A percentile compares a stretch with the other conserved stretches of the same genome.
Conservation (phyloP, 441 rosid species). For the Breynia disticha region DNA sequence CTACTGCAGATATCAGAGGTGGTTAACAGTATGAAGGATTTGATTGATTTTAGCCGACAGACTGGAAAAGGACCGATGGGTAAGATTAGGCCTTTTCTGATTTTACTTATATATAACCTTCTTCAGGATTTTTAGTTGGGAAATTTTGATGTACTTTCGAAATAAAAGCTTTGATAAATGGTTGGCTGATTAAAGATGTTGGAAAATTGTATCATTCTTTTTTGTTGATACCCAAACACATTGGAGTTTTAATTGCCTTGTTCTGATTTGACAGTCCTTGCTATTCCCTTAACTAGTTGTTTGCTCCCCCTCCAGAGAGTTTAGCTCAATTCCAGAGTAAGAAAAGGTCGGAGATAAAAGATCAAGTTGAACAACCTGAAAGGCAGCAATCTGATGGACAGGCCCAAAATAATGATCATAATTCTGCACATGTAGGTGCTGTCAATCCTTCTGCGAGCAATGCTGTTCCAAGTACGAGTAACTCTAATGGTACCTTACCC, state of each 20-base stretch:
- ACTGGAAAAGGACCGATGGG: conserved; percentile 96
- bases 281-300: no score
- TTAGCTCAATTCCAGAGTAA: conserved; percentile 89
- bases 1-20: conserved; percentile 94
- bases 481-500: conserved; percentile 13
- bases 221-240: no score
- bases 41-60: conserved; percentile 91
- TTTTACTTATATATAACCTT: no score
- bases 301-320: conserved; percentile 87
- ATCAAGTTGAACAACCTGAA: conserved; percentile 53
- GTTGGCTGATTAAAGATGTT: no score
- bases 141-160: no score
- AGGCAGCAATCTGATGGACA: conserved; percentile 34
- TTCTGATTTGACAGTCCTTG: neutral
- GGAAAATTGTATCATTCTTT: no score
- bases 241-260: no score
- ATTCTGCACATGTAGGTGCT: conserved; percentile 20
- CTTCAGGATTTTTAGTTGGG: no score
- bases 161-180: no score
- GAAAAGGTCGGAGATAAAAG: conserved; percentile 40
- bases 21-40: conserved; percentile 97
- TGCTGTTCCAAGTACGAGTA: conserved; percentile 17
- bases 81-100: conserved; percentile 24
- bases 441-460: conserved; percentile 20
- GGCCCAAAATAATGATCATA: conserved; percentile 16